Conservation (phyloP, 2,329 filamentous ascomycete species). For the Graphium sp. region DNA sequence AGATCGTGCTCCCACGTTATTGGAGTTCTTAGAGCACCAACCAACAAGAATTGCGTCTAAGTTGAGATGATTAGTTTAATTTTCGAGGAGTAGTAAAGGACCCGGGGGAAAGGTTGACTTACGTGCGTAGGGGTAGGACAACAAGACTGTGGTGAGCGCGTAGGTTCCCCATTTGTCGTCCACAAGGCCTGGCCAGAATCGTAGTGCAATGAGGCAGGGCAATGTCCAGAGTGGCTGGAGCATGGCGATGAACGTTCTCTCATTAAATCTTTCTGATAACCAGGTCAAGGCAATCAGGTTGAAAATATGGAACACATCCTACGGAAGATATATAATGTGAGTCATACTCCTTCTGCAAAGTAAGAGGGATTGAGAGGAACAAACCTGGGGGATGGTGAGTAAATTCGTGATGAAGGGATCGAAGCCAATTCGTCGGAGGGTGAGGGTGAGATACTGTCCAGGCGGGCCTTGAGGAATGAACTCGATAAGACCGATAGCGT, state of each 20-base stretch:
- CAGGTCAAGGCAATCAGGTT: constrained; percentile 28
- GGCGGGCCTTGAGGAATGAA: constrained; percentile 6
- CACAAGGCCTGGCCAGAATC: constrained; percentile 10
- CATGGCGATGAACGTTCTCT: constrained; percentile 23
- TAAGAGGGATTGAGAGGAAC: background rate
- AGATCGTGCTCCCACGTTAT: constrained; percentile 38
- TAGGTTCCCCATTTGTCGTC: constrained; percentile 16
- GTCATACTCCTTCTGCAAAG: constrained; percentile 11
- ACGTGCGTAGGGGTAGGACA: constrained; percentile 14
- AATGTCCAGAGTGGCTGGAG: constrained; percentile 34
- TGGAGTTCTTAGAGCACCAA: constrained; percentile 39
- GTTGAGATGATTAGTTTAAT: constrained; percentile 12
- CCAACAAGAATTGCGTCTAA: constrained; percentile 34
- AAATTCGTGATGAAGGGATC: constrained; percentile 36
- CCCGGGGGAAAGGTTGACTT: constrained; percentile 3
- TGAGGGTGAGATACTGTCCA: constrained; percentile 29
- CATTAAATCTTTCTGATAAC: constrained; percentile 23
- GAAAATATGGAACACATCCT: constrained; percentile 12
- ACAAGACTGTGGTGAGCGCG: constrained; percentile 15
- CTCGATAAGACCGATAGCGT: constrained; percentile 28
- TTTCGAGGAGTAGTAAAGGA: background rate
- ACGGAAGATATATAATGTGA: no score
- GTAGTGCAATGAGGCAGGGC: constrained; percentile 31
- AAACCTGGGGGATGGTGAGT: constrained; percentile 35
- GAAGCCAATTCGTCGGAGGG: constrained; percentile 29